Base-by-base conservation (phyloP, 2,329 filamentous ascomycete genomes). In the Sarocladiaceae sp. region DNA sequence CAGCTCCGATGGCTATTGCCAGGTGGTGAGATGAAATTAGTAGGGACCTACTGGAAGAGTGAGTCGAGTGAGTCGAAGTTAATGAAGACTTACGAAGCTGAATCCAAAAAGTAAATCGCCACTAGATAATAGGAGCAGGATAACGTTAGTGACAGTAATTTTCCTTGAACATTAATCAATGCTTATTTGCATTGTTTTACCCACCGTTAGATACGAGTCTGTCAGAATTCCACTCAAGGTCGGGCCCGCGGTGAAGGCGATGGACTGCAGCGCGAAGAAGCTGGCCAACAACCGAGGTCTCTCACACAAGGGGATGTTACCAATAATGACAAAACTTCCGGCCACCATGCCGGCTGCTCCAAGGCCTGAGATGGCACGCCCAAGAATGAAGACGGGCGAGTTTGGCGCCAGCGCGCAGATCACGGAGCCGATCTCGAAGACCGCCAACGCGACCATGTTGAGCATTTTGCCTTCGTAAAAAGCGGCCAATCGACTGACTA, bases 361-460 rank as follows among this genome's bases (percentile, higher is more conserved):
- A 6, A 65, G 47, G 11, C 64, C 64, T 6, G 56, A 59, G 4
- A 67, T 47, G 3, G 63, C 63, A 1, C 64, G 60, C 1, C 64
- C 64, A 13, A 64, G 48, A 20, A 67, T 63, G 20, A 67, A 60
- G 16, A 56, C 47, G 1, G 58, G 53, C 0, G 64, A 66, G 2
- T 49, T 59, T 0, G 63, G 58, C 2, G 63, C 64, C 1, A 60
- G 46, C 0, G 59, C 65, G 20, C 61, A 66, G 7, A 66, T 50
- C 6, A 66, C 45, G 13, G 58, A 58, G 1, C 64, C 64, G 2
- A 52, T 39, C 11, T 61, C 59, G 23, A 64, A 64, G 5, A 61
- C 45, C 4, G 50, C 49, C 10, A 64, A 51, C 1, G 56, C 55
- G 7, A 48, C 42, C 2, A 61, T 46, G 33, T 57, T 64, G 10